phyloP scores from a whole-genome alignment of 140 eudicot species.

The Senecio squalidus region DNA sequence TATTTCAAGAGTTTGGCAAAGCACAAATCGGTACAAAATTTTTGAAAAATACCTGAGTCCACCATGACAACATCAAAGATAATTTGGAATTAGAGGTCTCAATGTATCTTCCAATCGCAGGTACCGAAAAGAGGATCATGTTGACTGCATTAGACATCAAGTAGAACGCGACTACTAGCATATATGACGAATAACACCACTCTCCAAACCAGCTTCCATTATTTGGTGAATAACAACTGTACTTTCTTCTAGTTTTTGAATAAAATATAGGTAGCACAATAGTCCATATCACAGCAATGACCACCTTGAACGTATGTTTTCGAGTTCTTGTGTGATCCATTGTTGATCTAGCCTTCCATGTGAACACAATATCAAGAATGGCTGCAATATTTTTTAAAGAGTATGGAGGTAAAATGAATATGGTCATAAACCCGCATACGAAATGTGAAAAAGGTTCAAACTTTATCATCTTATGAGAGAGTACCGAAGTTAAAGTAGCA shows the following conservation, averaged over 20 bases:
- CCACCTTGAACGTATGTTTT: slow-evolving; percentile 54
- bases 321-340: slow-evolving; percentile 50
- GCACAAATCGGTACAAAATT: too few relatives aligned
- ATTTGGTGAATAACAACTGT: slow-evolving; percentile 65
- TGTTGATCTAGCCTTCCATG: slow-evolving; percentile 87
- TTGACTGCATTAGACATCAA: slow-evolving; percentile 83
- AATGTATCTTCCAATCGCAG: slow-evolving; percentile 86
- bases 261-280: slow-evolving; percentile 71
- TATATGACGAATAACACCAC: slow-evolving; percentile 97
- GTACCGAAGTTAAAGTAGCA: slow-evolving; percentile 42
- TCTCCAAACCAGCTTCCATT: slow-evolving; percentile 82
- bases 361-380: slow-evolving; percentile 70
- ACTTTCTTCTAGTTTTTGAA: slow-evolving; percentile 62
- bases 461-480: slow-evolving; percentile 29
- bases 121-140: slow-evolving; percentile 87
- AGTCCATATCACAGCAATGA: slow-evolving; percentile 75
- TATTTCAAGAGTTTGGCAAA: too few relatives aligned
- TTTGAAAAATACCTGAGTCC: slow-evolving; percentile 68
- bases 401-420: not conserved
- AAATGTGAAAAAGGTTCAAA: slow-evolving; percentile 17
- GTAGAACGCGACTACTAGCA: slow-evolving; percentile 82
- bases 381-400: slow-evolving; percentile 48
- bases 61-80: slow-evolving; percentile 63
- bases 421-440: not conserved
- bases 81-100: slow-evolving; percentile 80